Base-by-base conservation (phyloP, 1,284 basidiomycete species). In the Veloporphyrellus conicus region DNA sequence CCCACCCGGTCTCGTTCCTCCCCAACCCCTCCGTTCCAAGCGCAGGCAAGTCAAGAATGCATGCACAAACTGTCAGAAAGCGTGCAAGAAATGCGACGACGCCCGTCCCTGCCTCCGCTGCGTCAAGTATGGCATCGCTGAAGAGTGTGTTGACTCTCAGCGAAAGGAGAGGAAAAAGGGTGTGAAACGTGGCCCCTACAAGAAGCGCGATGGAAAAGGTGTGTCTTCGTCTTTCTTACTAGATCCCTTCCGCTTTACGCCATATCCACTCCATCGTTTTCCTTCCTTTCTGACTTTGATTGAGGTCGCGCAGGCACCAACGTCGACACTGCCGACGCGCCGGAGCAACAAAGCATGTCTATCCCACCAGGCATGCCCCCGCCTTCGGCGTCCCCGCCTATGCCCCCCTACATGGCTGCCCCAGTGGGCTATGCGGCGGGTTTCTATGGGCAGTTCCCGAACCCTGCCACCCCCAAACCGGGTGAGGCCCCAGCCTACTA, bases 81-180 rank as follows among this genome's bases (percentile, higher is more conserved):
- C 90, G 1, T 92, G 88, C 76, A 92, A 92, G 75, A 90, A 90
- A 68, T 92, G 90, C 66, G 90, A 92, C 70, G 87, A 90, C 60
- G 87, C 84, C 51, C 76, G 89, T 49, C 89, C 89, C 51, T 92
- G 90, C 67, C 81, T 87, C 54, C 84, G 89, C 55, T 92, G 89
- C 59, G 82, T 90, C 66, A 89, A 87, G 70, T 92, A 92, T 60
- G 87, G 87, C 61, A 77, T 87, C 54, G 74, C 79, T 39, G 87
- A 89, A 64, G 83, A 84, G 57, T 92, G 89, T 63, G 71, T 87
- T 58, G 84, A 90, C 71, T 87, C 85, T 40, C 78, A 84, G 68
- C 77, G 89, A 58, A 92, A 90, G 72, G 87, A 90, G 68, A 74
- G 90, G 59, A 85, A 84, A 69, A 90, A 88, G 63, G 89, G 90